Evolutionary conservation across 2,329 filamentous ascomycete species (phyloP).

Genomic region (Grosmannia huntii): DNA sequence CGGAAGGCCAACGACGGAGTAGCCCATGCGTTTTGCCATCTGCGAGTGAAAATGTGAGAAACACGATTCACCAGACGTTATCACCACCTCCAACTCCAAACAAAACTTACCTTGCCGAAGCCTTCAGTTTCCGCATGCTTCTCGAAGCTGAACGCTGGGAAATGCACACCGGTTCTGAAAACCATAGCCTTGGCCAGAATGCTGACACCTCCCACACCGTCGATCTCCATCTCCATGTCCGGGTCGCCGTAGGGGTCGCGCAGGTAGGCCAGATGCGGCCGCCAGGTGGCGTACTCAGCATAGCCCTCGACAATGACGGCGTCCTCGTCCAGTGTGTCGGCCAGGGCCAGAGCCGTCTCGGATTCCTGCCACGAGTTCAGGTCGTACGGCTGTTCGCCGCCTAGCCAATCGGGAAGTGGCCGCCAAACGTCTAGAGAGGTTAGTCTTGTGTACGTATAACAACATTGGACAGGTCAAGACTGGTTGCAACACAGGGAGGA

Average conservation of each 20-base stretch:
- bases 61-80: neutral
- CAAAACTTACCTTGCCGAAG: slow-evolving; percentile 77
- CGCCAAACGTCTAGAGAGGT: slow-evolving; percentile 78
- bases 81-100: neutral
- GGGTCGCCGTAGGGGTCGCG: slow-evolving; percentile 94
- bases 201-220: slow-evolving; percentile 93
- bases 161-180: slow-evolving; percentile 89
- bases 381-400: slow-evolving; percentile 96
- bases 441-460: neutral
- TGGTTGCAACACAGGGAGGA: neutral
- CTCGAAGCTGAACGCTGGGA: slow-evolving; percentile 96
- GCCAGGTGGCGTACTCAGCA: slow-evolving; percentile 96
- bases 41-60: slow-evolving; percentile 21
- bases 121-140: slow-evolving; percentile 98
- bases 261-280: slow-evolving; percentile 90
- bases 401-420: slow-evolving; percentile 96
- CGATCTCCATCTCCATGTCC: slow-evolving; percentile 99
- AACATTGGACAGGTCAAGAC: neutral
- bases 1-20: slow-evolving; percentile 85
- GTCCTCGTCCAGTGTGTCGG: slow-evolving; percentile 92
- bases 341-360: slow-evolving; percentile 84
- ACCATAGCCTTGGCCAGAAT: slow-evolving; percentile 94
- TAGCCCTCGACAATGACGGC: slow-evolving; percentile 98
- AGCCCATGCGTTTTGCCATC: slow-evolving; percentile 97
- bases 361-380: slow-evolving; percentile 99